Percentiles rank a stretch among this genome's conserved stretches.
Conservation (phyloP, 768 basidiomycete species). For the Mrakia gelida region DNA sequence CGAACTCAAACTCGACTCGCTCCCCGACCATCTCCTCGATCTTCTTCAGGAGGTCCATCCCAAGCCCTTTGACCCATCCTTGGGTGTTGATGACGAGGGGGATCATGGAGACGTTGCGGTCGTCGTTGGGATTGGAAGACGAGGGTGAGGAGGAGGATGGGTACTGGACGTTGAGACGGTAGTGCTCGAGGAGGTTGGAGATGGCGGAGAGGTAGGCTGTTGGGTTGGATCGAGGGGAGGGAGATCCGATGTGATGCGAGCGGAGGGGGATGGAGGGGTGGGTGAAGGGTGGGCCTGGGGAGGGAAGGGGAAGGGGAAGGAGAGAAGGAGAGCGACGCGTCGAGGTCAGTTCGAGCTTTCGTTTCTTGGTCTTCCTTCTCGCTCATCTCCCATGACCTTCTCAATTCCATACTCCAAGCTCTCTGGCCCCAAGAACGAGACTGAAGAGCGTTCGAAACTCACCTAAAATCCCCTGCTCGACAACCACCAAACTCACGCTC, state of each 20-base stretch:
- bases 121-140: conserved; percentile 1
- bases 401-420: no score
- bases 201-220: conserved; percentile 69
- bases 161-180: conserved; percentile 57
- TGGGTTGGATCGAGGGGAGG: conserved; percentile 72
- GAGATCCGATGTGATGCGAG: conserved; percentile 77
- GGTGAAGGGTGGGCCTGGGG: conserved; percentile 76
- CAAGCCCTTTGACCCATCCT: conserved; percentile 94
- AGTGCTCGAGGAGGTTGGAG: conserved; percentile 54
- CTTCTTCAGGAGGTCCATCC: conserved; percentile 66
- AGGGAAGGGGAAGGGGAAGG: background rate
- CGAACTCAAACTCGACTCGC: conserved; percentile 54
- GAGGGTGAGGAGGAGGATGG: conserved; percentile 38
- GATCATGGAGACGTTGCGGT: conserved; percentile 45
- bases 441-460: conserved; percentile 31
- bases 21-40: conserved; percentile 66
- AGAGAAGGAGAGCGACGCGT: no score
- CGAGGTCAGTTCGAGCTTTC: no score
- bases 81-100: conserved; percentile 92
- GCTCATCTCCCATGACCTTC: no score
- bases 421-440: no score
- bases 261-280: conserved; percentile 66
- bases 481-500: conserved; percentile 69
- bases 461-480: conserved; percentile 71
- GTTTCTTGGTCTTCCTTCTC: no score